A percentile compares a stretch with the other conserved stretches of the same genome.
Conservation (phyloP, 768 basidiomycete species). For the Mycena latifolia region DNA sequence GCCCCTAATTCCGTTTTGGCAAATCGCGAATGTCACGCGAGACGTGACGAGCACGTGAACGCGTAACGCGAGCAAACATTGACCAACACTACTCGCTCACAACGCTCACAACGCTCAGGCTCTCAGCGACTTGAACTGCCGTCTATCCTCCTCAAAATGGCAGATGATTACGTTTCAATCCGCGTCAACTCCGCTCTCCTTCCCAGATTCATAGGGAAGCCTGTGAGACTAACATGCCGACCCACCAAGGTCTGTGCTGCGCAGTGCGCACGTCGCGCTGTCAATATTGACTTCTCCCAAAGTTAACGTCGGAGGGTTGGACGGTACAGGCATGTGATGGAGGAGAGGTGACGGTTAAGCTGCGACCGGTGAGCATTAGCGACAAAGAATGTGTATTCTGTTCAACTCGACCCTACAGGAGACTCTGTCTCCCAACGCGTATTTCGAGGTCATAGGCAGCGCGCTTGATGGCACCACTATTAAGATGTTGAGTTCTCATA, state of each 20-base stretch:
- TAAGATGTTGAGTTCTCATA: conserved; percentile 5
- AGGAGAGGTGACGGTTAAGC: conserved; percentile 18
- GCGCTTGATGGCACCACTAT: conserved; percentile 15
- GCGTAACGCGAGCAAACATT: too few relatives aligned
- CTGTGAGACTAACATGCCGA: conserved; percentile 16
- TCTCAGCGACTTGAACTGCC: too few relatives aligned
- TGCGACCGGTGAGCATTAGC: conserved; percentile 7
- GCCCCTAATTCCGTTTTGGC: too few relatives aligned
- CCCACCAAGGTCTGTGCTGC: too few relatives aligned
- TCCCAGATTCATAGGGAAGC: conserved; percentile 12
- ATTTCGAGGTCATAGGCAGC: conserved; percentile 24
- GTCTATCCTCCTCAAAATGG: too few relatives aligned
- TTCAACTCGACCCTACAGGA: neutral
- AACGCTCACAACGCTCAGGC: too few relatives aligned
- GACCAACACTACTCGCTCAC: too few relatives aligned
- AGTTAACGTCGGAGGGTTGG: conserved; percentile 8
- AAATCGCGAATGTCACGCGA: too few relatives aligned
- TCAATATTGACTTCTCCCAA: neutral
- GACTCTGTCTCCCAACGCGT: conserved; percentile 3
- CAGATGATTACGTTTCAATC: too few relatives aligned
- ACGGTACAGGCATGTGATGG: conserved; percentile 30
- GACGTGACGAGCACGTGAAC: too few relatives aligned
- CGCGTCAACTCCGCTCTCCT: conserved; percentile 28
- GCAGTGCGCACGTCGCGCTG: conserved; percentile 8
- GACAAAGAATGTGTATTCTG: too few relatives aligned